phyloP scores from a whole-genome alignment of 176 grass and related monocot genomes.

The Hyparrhenia diplandra region DNA sequence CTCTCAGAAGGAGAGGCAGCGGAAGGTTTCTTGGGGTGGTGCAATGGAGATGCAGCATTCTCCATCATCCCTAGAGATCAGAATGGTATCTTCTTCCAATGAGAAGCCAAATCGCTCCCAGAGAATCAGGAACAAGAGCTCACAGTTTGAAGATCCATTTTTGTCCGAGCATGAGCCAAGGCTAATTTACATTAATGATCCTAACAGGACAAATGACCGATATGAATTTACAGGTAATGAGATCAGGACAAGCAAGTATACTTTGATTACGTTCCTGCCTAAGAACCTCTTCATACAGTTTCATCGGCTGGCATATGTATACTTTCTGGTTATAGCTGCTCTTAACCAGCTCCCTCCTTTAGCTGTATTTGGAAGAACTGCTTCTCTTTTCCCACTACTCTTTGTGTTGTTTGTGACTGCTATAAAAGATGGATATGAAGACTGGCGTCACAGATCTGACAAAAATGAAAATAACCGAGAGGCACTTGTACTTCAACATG shows the following conservation, averaged over 20 bases:
- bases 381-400: conserved; percentile 89
- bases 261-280: conserved; percentile 89
- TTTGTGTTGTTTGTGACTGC: conserved; percentile 98
- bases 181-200: conserved; percentile 85
- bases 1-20: conserved; percentile 62
- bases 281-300: conserved; percentile 99
- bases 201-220: conserved; percentile 82
- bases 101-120: conserved; percentile 64
- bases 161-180: conserved; percentile 77
- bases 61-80: conserved; percentile 61
- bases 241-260: conserved; percentile 99
- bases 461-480: conserved; percentile 97
- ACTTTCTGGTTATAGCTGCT: conserved; percentile 98
- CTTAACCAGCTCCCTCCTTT: conserved; percentile 98
- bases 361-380: conserved; percentile 98
- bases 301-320: conserved; percentile 90
- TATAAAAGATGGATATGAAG: conserved; percentile 99
- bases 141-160: conserved; percentile 68
- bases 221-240: conserved; percentile 98
- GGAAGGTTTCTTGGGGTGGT: conserved; percentile 54
- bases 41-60: conserved; percentile 70
- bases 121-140: conserved; percentile 61
- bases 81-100: conserved; percentile 43
- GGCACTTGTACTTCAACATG: conserved; percentile 78
- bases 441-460: conserved; percentile 96